phyloP scores from a whole-genome alignment of 106 monocot species.

The Platanthera zijinensis region DNA sequence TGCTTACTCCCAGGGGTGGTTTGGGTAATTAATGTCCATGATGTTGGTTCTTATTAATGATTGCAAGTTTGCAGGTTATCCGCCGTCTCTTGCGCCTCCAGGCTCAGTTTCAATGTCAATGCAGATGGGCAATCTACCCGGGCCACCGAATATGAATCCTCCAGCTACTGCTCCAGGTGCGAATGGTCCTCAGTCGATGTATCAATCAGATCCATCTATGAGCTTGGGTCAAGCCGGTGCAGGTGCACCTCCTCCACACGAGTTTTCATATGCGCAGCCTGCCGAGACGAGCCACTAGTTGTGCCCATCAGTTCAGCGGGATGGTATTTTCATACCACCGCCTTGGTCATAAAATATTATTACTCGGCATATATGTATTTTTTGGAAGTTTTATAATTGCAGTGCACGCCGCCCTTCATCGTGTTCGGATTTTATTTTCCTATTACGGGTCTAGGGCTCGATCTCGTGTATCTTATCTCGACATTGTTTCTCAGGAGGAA shows the following conservation, averaged over 20 bases:
- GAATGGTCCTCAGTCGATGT: slow-evolving; percentile 3
- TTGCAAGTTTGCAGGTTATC: slow-evolving; percentile 9
- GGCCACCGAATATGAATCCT: slow-evolving; percentile 20
- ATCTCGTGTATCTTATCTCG: not conserved
- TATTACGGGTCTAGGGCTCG: not conserved
- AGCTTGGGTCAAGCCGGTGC: not conserved
- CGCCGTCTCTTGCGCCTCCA: slow-evolving; percentile 15
- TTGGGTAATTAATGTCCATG: not conserved
- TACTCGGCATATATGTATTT: not conserved
- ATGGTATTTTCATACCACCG: not conserved
- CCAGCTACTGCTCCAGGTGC: slow-evolving; percentile 5
- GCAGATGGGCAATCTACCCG: slow-evolving; percentile 14
- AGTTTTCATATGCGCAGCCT: slow-evolving; percentile 16
- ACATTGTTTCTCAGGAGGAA: not conserved
- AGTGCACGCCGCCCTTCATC: not conserved
- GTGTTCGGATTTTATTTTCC: not conserved
- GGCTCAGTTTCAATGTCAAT: slow-evolving; percentile 23
- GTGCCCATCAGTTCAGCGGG: not conserved
- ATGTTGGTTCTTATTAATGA: not conserved
- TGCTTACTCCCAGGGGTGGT: too few relatives aligned
- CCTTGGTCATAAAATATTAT: not conserved
- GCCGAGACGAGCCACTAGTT: slow-evolving; percentile 18
- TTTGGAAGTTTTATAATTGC: not conserved
- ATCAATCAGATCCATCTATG: slow-evolving; percentile 4
- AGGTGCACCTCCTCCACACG: slow-evolving; percentile 9